Evolutionary conservation across 1,139 yeast species (phyloP), one percentile per base, ranked within the genome.

Genomic region (Tardiomyces depauwii): DNA sequence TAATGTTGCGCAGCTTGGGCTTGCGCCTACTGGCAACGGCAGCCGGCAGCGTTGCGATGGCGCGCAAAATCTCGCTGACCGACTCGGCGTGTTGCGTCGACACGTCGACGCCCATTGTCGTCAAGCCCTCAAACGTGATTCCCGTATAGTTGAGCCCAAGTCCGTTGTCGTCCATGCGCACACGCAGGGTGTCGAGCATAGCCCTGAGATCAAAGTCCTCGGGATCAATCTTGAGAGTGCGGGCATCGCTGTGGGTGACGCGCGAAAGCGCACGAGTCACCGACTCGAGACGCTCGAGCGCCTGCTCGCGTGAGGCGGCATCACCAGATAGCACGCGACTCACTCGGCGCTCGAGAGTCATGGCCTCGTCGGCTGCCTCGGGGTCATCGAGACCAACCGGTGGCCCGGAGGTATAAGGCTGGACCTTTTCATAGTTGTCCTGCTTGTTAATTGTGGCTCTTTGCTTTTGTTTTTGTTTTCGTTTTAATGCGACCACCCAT

Each of bases 51-150:
- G 58, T 53, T 18, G 52, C 53, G 23, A 60, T 46, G 36, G 61
- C 61, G 53, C 72, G 61, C 10, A 66, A 33, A 62, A 72, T 57
- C 55, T 72, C 77, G 28, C 61, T 65, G 30, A 73, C 70, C n/a
- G 76, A 65, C 36, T 76, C 74, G 42, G 75, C 76, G 51, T 66
- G 70, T 19, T 77, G 73, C 41, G 78, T 75, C 33, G 76, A 70
- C 27, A 74, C 72, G 57, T 75, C 78, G 43, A 73, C 59, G 58
- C 80, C 80, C 48, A 62, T 62, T 45, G 74, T 72, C n/a, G 76
- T 71, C 36, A 74, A 54, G 47, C 64, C 62, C 45, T 63, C 62
- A 58, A 74, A 72, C 11, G 72, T 68, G 42, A 75, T 69, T 57
- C 79, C 80, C 11, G 77, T 68, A 45, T 66, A 67, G 48, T 72